Conservation (phyloP, 1,139 yeast species). For the Zygosaccharomyces pseudobailii region DNA sequence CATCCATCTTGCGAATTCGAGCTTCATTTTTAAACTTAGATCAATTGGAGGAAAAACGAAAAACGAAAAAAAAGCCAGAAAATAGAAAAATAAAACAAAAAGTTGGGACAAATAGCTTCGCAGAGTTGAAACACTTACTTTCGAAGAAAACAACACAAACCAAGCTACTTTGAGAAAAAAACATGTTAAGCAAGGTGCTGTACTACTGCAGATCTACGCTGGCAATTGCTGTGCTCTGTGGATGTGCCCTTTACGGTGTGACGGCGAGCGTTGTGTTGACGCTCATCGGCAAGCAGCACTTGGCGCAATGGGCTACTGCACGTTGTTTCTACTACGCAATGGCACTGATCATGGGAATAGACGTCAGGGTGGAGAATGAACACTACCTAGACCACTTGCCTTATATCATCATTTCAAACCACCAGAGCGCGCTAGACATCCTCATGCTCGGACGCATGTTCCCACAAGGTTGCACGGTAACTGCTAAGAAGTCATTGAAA, state of each 20-base stretch:
- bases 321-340: slow-evolving; percentile 65
- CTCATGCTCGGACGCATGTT: slow-evolving; percentile 74
- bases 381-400: slow-evolving; percentile 55
- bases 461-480: slow-evolving; percentile 86
- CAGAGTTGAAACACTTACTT: neutral
- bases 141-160: neutral
- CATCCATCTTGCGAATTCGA: slow-evolving; percentile 20
- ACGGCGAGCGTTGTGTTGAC: slow-evolving; percentile 65
- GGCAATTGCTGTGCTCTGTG: slow-evolving; percentile 49
- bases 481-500: slow-evolving; percentile 81
- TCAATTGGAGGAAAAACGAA: neutral
- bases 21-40: neutral
- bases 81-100: neutral
- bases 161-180: neutral
- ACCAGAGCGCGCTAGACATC: slow-evolving; percentile 86
- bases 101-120: too few relatives aligned
- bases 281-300: slow-evolving; percentile 65
- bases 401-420: slow-evolving; percentile 82
- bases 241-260: slow-evolving; percentile 72
- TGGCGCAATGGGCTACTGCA: slow-evolving; percentile 89
- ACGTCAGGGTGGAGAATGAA: slow-evolving; percentile 61
- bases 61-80: neutral
- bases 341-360: slow-evolving; percentile 60
- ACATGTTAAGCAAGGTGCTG: slow-evolving; percentile 32
- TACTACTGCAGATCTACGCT: slow-evolving; percentile 53